Evolutionary conservation across 257 asterid species (phyloP).

Genomic region (Buddleja alternifolia): DNA sequence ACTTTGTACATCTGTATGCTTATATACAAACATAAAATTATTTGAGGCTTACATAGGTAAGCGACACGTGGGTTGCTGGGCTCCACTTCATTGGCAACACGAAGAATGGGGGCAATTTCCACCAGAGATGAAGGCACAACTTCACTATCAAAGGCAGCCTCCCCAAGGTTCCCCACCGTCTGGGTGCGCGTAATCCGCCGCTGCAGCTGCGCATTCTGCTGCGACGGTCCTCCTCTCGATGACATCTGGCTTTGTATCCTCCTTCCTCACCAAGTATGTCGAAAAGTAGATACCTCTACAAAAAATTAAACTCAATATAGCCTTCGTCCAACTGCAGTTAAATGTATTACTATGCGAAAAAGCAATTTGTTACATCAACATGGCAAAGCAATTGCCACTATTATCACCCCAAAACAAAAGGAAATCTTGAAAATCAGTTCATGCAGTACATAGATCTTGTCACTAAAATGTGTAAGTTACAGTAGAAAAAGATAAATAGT

Average conservation of each 20-base stretch:
- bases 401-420: not conserved
- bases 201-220: constrained; percentile 69
- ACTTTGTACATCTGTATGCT: not conserved
- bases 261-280: constrained; percentile 32
- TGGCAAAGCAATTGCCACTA: not conserved
- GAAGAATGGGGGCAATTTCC: constrained; percentile 98
- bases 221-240: constrained; percentile 71
- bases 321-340: not conserved
- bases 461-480: not conserved
- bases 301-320: not conserved
- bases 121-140: constrained; percentile 97
- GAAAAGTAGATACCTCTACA: not conserved
- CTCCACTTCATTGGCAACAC: constrained; percentile 99
- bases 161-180: constrained; percentile 94
- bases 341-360: not conserved
- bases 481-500: not conserved
- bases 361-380: not conserved
- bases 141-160: constrained; percentile 90
- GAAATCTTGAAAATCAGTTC: not conserved
- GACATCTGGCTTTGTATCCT: constrained; percentile 51
- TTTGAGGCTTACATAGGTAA: constrained; percentile 78
- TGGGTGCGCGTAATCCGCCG: constrained; percentile 92
- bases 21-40: not conserved
- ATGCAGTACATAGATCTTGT: not conserved
- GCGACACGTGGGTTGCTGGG: constrained; percentile 97